A percentile compares a stretch with the other conserved stretches of the same genome.
These are phyloP conservation scores for Tephrocybe sp. DNA, from an alignment of 768 basidiomycete species.

Conservation along the genomic window DNA sequence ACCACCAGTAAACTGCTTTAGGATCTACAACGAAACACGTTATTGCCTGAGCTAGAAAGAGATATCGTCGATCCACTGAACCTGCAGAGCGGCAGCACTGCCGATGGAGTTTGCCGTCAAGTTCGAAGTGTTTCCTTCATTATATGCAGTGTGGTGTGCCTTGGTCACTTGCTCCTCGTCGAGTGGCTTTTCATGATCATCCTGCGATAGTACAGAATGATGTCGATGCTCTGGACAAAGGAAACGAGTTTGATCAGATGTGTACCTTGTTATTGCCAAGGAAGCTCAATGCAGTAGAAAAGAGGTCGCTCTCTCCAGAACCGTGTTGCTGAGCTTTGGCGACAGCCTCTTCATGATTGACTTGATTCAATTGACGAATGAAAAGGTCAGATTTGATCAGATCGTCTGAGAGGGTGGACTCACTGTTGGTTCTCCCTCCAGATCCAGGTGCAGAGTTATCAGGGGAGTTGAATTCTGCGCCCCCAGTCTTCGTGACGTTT, in stretches of 20 bases:
- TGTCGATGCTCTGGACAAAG: background rate
- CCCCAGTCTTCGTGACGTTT: constrained; percentile 55
- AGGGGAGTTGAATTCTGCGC: constrained; percentile 59
- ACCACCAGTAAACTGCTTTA: constrained; percentile 69
- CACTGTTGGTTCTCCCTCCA: constrained; percentile 29
- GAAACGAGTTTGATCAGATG: too few relatives aligned
- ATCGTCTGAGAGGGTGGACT: constrained; percentile 13
- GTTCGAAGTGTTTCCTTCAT: constrained; percentile 44
- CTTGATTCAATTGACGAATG: constrained; percentile 37
- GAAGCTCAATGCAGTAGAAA: constrained; percentile 52
- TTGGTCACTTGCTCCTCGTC: constrained; percentile 62
- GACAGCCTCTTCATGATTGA: constrained; percentile 62
- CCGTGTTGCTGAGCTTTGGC: constrained; percentile 52
- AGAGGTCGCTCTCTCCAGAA: constrained; percentile 55
- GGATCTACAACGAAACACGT: constrained; percentile 34
- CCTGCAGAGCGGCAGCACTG: constrained; percentile 79
- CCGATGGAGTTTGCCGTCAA: constrained; percentile 65
- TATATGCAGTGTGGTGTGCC: constrained; percentile 64
- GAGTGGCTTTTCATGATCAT: constrained; percentile 54
- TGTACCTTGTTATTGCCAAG: constrained; percentile 54
- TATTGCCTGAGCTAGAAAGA: too few relatives aligned
- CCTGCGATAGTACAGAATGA: constrained; percentile 28
- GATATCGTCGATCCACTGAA: constrained; percentile 26
- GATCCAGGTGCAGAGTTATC: constrained; percentile 39
- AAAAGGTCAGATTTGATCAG: constrained; percentile 1